These are phyloP conservation scores for Mucor irregularis DNA, from an alignment of 371 early-diverging fungal species.

Conservation along the genomic window DNA sequence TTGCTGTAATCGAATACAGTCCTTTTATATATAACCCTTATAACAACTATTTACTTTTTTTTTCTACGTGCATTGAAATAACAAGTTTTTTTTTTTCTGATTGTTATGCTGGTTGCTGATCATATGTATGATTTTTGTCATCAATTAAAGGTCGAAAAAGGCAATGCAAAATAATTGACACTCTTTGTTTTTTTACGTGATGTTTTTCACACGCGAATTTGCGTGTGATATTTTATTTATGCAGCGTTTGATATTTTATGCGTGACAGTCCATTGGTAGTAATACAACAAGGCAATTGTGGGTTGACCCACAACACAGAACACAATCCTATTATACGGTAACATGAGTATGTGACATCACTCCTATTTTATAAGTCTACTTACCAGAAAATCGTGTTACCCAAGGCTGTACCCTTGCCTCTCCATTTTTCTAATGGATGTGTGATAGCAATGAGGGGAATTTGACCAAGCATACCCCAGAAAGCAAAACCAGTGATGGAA, in stretches of 20 bases:
- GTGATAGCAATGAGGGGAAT: conserved; percentile 84
- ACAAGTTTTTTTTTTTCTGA: no score
- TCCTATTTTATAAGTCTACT: neutral
- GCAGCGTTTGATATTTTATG: conserved; percentile 33
- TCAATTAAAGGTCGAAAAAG: neutral
- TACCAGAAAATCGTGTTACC: conserved; percentile 90
- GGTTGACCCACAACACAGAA: conserved; percentile 89
- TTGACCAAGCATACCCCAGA: conserved; percentile 88
- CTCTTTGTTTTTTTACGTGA: neutral
- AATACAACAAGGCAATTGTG: conserved; percentile 78
- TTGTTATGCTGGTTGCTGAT: no score
- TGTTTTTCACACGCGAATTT: neutral
- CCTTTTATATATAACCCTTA: no score
- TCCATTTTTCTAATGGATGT: conserved; percentile 61
- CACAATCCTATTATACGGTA: conserved; percentile 46
- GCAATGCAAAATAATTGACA: neutral
- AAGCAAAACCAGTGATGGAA: conserved; percentile 79
- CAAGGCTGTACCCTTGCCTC: conserved; percentile 76
- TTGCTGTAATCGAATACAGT: no score
- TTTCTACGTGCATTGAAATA: no score
- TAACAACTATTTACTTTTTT: no score
- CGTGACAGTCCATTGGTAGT: conserved; percentile 72
- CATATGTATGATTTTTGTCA: no score
- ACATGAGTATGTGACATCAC: no score
- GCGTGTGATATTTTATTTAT: neutral